These are phyloP conservation scores for Mycena epipterygia DNA, from an alignment of 768 basidiomycete species.

Conservation along the genomic window DNA sequence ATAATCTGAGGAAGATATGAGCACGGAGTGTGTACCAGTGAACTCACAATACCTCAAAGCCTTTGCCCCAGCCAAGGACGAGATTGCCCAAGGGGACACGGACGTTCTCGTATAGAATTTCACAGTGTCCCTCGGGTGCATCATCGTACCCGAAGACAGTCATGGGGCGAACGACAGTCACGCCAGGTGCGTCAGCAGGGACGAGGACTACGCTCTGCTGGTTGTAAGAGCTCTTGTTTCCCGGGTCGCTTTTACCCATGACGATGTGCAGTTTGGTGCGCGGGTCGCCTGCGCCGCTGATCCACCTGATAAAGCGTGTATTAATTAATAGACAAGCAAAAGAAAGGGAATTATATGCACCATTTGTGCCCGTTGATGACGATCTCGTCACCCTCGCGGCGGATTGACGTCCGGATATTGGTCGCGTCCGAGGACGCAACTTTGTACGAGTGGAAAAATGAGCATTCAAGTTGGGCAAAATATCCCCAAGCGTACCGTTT, in stretches of 20 bases:
- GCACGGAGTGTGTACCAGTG: background rate
- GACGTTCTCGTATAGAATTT: conserved; percentile 95
- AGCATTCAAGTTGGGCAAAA: conserved; percentile 11
- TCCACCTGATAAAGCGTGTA: conserved; percentile 75
- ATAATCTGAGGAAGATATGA: conserved; percentile 68
- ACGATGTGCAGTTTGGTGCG: conserved; percentile 91
- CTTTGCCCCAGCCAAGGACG: conserved; percentile 93
- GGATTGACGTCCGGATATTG: conserved; percentile 91
- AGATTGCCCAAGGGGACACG: conserved; percentile 87
- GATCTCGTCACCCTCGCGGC: conserved; percentile 87
- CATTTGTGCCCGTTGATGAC: conserved; percentile 98
- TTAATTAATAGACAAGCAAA: background rate
- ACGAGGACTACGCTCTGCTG: conserved; percentile 97
- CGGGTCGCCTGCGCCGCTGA: conserved; percentile 96
- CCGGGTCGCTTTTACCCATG: conserved; percentile 94
- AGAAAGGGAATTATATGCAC: conserved; percentile 52
- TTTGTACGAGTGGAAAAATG: conserved; percentile 43
- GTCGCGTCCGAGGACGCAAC: conserved; percentile 97
- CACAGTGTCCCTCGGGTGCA: conserved; percentile 97
- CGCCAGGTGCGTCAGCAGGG: conserved; percentile 88
- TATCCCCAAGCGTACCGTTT: conserved; percentile 65
- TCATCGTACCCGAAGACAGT: conserved; percentile 95
- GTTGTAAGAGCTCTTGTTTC: conserved; percentile 78
- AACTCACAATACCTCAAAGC: conserved; percentile 80
- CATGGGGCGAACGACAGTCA: conserved; percentile 94